Base-by-base conservation (phyloP, 192 early-diverging fungal species). In the Rhizophagus clarus region DNA sequence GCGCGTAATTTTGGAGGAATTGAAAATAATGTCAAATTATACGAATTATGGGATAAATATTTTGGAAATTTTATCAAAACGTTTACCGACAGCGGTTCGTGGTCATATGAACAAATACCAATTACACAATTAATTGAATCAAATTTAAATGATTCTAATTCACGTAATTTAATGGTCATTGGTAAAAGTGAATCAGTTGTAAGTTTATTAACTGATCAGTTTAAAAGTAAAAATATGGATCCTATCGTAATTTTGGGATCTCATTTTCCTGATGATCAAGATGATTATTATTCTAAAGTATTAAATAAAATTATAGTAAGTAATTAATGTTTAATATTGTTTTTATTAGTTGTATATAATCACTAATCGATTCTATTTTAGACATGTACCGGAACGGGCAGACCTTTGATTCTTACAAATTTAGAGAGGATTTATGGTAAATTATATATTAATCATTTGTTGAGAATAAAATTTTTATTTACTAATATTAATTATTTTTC, bases 1-100 rank as follows among this genome's bases (percentile, higher is more conserved):
- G 70, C 78, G 1, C 70, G 78, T 77, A 79, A 79, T 76, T 79
- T 79, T 31, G 78, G 78, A 26, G 71, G 78, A 7, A 47, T 49
- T 42, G 68, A 74, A 22, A 6, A 56, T 6, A 74, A 31, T 10
- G 71, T 4, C 29, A 15, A 17, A 37, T 37, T 79, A 34, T 79
- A 72, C 20, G 17, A 10, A 60, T 37, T 79, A 34, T 79, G 78
- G 29, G 22, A 28, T 9, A 17, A 24, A 5, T 74, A 73, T 12
- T 79, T 73, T 61, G 45, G 22, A 17, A 12, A 17, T 3, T 32
- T 79, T 15, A 26, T 71, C 7, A 42, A 79, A 17, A 8, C 12
- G 7, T 56, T 42, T 14, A 34, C 45, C 14, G 51, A 56, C 28
- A 24, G 51, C 12, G 20, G 14, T 3, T 5, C 9, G 11, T 74